phyloP scores from a whole-genome alignment of 495 filamentous ascomycete species.

The Chaetomium tenue region DNA sequence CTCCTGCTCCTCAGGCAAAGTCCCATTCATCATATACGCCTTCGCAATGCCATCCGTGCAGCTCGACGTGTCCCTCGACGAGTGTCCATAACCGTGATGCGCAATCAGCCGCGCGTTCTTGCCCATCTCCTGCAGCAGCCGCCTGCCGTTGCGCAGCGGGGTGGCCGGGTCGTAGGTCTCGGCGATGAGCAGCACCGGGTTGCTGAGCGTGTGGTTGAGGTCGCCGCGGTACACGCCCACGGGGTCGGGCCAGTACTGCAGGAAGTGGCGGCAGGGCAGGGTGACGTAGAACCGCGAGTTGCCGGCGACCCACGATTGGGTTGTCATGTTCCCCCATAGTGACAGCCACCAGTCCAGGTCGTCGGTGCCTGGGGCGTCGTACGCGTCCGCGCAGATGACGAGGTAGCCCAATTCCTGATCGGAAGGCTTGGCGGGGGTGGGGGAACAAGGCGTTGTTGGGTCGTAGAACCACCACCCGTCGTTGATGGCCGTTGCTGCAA shows the following conservation, averaged over 20 bases:
- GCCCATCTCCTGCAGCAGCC: constrained; percentile 46
- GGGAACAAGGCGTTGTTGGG: constrained; percentile 35
- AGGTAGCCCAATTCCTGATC: constrained; percentile 38
- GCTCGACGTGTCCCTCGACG: constrained; percentile 41
- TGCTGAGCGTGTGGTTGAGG: constrained; percentile 41
- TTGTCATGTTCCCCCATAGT: constrained; percentile 47
- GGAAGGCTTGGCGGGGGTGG: constrained; percentile 28
- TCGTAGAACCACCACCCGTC: constrained; percentile 40
- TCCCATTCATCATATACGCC: constrained; percentile 41
- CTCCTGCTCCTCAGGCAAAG: constrained; percentile 39
- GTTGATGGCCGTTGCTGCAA: constrained; percentile 39
- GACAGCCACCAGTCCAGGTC: constrained; percentile 45
- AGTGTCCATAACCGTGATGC: constrained; percentile 51
- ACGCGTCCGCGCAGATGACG: constrained; percentile 47
- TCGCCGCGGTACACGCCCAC: constrained; percentile 47
- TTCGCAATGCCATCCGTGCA: constrained; percentile 44
- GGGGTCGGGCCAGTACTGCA: constrained; percentile 43
- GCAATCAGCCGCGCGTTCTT: constrained; percentile 44
- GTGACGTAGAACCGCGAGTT: constrained; percentile 45
- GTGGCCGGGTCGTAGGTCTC: constrained; percentile 51
- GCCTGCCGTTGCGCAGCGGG: constrained; percentile 46
- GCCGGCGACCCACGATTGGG: constrained; percentile 45
- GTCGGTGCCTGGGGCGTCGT: constrained; percentile 43
- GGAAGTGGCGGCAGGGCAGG: constrained; percentile 46
- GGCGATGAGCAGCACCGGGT: constrained; percentile 47